phyloP scores from a whole-genome alignment of 495 filamentous ascomycete genomes.

The Podospora pseudopauciseta region DNA sequence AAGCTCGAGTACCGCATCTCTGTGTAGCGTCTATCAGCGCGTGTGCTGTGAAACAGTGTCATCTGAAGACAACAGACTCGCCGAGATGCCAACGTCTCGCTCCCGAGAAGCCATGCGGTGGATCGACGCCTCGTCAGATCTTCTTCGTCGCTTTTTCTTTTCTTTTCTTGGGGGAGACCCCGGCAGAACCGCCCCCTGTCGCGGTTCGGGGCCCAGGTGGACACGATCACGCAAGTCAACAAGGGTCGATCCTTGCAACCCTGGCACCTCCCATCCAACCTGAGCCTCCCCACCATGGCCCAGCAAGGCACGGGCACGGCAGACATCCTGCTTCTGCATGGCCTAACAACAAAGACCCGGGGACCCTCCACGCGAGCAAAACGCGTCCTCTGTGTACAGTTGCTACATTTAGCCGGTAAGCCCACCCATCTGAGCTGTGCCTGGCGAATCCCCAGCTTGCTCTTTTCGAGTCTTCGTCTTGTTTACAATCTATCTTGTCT shows the following conservation, averaged over 20 bases:
- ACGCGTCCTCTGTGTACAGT: slow-evolving; percentile 18
- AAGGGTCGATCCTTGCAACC: slow-evolving; percentile 9
- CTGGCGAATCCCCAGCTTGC: slow-evolving; percentile 15
- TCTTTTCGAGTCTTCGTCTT: slow-evolving; percentile 11
- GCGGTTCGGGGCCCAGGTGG: slow-evolving; percentile 2
- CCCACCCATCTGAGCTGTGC: slow-evolving; percentile 14
- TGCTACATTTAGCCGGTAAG: slow-evolving; percentile 28
- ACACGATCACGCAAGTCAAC: slow-evolving; percentile 13
- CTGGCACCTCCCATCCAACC: slow-evolving; percentile 10
- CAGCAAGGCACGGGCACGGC: slow-evolving; percentile 24
- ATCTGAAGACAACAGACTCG: not conserved
- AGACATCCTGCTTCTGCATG: slow-evolving; percentile 18
- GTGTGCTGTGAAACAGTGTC: not conserved
- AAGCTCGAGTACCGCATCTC: not conserved
- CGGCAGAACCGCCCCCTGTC: not conserved
- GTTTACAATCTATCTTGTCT: slow-evolving; percentile 1
- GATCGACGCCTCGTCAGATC: slow-evolving; percentile 12
- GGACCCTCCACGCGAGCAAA: slow-evolving; percentile 22
- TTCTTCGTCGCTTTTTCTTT: slow-evolving; percentile 1
- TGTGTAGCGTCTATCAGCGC: not conserved
- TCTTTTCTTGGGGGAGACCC: not conserved
- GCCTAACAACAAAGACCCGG: slow-evolving; percentile 23
- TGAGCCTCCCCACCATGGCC: slow-evolving; percentile 6
- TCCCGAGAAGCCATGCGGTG: not conserved
- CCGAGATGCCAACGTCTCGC: not conserved